A percentile compares a stretch with the other conserved stretches of the same genome.
Evolutionary conservation across 2,329 filamentous ascomycete species (phyloP).

Genomic region (Sarocladium kiliense): DNA sequence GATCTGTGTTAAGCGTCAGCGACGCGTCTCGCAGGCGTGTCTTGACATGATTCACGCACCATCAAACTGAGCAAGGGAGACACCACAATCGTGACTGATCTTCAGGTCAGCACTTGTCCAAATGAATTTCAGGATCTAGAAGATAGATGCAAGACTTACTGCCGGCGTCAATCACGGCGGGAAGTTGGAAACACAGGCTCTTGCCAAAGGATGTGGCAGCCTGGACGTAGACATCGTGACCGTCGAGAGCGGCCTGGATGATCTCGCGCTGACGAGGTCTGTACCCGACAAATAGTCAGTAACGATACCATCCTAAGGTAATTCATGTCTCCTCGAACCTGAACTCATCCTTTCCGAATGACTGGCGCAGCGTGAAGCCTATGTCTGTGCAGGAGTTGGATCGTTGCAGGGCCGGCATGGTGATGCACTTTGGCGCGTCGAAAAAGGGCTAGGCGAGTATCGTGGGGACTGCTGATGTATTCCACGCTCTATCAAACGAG

Average conservation of each 20-base stretch:
- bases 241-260: slow-evolving; percentile 72
- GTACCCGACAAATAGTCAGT: not conserved
- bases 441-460: too few relatives aligned
- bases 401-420: slow-evolving; percentile 35
- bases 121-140: not conserved
- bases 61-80: slow-evolving; percentile 87
- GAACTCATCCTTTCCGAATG: slow-evolving; percentile 71
- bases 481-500: too few relatives aligned
- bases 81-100: slow-evolving; percentile 77
- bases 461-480: too few relatives aligned
- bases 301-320: too few relatives aligned
- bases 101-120: slow-evolving; percentile 14
- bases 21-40: not conserved
- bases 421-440: not conserved
- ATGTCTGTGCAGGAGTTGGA: slow-evolving; percentile 55
- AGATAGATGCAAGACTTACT: slow-evolving; percentile 49
- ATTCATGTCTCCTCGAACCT: slow-evolving; percentile 53
- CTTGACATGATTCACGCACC: slow-evolving; percentile 38
- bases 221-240: slow-evolving; percentile 89
- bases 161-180: slow-evolving; percentile 80
- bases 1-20: slow-evolving; percentile 48
- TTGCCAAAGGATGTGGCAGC: slow-evolving; percentile 90
- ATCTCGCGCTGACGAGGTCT: slow-evolving; percentile 86
- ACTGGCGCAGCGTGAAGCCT: slow-evolving; percentile 66
- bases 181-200: slow-evolving; percentile 87